Conservation (phyloP, 495 filamentous ascomycete genomes). For the Cryomyces minteri region DNA sequence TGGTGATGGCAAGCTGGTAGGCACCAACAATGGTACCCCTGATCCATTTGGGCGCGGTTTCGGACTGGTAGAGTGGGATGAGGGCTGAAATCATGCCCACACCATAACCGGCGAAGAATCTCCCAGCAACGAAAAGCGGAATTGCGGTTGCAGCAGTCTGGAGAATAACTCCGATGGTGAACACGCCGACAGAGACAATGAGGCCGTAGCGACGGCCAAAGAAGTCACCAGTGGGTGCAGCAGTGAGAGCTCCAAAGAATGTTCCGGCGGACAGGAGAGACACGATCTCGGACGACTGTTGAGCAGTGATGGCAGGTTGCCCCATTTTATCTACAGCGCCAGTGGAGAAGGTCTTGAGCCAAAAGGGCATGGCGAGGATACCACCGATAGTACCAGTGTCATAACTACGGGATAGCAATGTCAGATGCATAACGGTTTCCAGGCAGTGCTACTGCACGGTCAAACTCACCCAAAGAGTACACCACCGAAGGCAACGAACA, state of each 20-base stretch:
- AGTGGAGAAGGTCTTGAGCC: conserved; percentile 54
- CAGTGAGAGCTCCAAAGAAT: neutral
- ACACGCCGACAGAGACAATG: conserved; percentile 7
- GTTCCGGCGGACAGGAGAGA: conserved; percentile 52
- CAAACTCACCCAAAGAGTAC: conserved; percentile 55
- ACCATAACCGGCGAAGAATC: conserved; percentile 2
- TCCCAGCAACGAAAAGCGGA: conserved; percentile 1
- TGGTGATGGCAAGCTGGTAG: conserved; percentile 5
- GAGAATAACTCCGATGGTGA: conserved; percentile 13
- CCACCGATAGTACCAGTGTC: conserved; percentile 81
- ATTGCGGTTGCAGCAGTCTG: conserved; percentile 10
- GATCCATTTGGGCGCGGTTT: conserved; percentile 1
- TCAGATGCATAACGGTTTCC: too few species aligned
- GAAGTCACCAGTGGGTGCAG: neutral
- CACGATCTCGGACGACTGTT: conserved; percentile 40
- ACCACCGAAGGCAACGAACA: conserved; percentile 80
- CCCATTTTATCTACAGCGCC: conserved; percentile 22
- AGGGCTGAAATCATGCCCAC: neutral
- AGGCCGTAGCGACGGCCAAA: conserved; percentile 9
- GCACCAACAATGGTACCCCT: conserved; percentile 1
- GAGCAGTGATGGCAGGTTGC: conserved; percentile 26
- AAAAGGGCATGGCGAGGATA: conserved; percentile 68
- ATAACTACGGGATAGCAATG: conserved; percentile 30
- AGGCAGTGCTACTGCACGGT: neutral
- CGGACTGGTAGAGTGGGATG: conserved; percentile 3